Percentiles rank a stretch among this genome's conserved stretches.
These are phyloP conservation scores for Curvularia lunata DNA, from an alignment of 2,329 filamentous ascomycete species.

Conservation along the genomic window DNA sequence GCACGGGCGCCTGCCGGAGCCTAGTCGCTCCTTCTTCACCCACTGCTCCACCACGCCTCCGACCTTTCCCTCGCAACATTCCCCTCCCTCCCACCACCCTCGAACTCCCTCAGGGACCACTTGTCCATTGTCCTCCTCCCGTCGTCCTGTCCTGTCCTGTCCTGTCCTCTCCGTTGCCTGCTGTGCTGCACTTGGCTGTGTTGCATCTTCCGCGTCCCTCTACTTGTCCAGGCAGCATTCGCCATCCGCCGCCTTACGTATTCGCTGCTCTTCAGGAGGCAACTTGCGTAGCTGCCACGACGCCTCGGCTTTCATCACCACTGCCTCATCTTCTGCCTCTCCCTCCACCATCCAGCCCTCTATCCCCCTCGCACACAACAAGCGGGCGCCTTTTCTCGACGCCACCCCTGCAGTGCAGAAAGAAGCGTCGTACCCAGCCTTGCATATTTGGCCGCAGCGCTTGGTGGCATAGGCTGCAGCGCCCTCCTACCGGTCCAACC, in stretches of 20 bases:
- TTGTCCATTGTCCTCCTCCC: constrained; percentile 20
- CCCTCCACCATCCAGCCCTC: neutral
- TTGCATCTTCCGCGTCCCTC: constrained; percentile 26
- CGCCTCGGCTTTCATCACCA: constrained; percentile 16
- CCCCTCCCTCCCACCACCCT: constrained; percentile 30
- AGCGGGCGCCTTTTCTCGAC: constrained; percentile 20
- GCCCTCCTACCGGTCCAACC: constrained; percentile 45
- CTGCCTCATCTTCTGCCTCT: neutral
- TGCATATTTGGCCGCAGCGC: constrained; percentile 39
- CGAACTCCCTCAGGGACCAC: constrained; percentile 35
- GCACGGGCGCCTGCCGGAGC: constrained; percentile 41
- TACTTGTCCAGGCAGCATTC: constrained; percentile 30
- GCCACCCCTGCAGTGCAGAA: constrained; percentile 28
- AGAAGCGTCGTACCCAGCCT: constrained; percentile 43
- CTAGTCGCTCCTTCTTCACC: constrained; percentile 41
- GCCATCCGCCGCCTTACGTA: constrained; percentile 37
- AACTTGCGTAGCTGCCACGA: constrained; percentile 28
- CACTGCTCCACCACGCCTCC: constrained; percentile 40
- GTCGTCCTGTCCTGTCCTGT: constrained; percentile 12
- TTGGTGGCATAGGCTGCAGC: constrained; percentile 40
- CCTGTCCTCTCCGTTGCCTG: constrained; percentile 7
- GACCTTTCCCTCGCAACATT: constrained; percentile 34
- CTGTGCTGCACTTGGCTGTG: constrained; percentile 17
- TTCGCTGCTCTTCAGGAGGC: constrained; percentile 40
- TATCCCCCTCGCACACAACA: constrained; percentile 19